A percentile compares a stretch with the other conserved stretches of the same genome.
These are phyloP conservation scores for Medicago truncatula DNA, from an alignment of 306 rosid genomes.

Conservation along the genomic window MtrunA17r5.0-ANR NC_053045.1:4734501-4735000, in stretches of 20 bases:
- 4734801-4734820: no score
- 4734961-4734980: no score
- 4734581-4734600: constrained; percentile 87
- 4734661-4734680: constrained; percentile 80
- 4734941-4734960: no score
- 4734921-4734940: no score
- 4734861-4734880: no score
- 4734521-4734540: constrained; percentile 73
- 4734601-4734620: constrained; percentile 63
- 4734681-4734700: constrained; percentile 68
- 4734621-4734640: constrained; percentile 88
- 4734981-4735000: no score
- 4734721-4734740: constrained; percentile 63
- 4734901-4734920: no score
- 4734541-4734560: constrained; percentile 72
- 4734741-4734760: not conserved
- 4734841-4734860: no score
- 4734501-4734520: constrained; percentile 74
- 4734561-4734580: constrained; percentile 68
- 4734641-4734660: constrained; percentile 90
- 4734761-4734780: no score
- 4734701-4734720: constrained; percentile 68
- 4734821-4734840: no score
- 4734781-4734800: no score
- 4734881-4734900: no score